Percentiles rank a stretch among this genome's conserved stretches.
Evolutionary conservation across 164 flowering plant genomes (phyloP).

Genomic region (grape (Vitis vinifera)): ASM3070453v1 NC_081817.1:26464501-26465000

Average conservation of each 20-base stretch:
- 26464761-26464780: constrained; percentile 6
- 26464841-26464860: constrained; percentile 10
- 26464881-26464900: constrained; percentile 12
- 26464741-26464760: background rate
- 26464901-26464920: constrained; percentile 5
- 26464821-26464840: background rate
- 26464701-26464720: constrained; percentile 4
- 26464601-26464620: background rate
- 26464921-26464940: constrained; percentile 2
- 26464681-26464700: background rate
- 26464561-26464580: background rate
- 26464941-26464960: constrained; percentile 2
- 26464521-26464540: background rate
- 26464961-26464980: background rate
- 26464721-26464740: background rate
- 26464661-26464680: background rate
- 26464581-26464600: background rate
- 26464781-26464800: constrained; percentile 9
- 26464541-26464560: background rate
- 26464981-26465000: constrained; percentile 8
- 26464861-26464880: constrained; percentile 3
- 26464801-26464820: constrained; percentile 10
- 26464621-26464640: constrained; percentile 5
- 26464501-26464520: background rate
- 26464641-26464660: background rate